Evolutionary conservation across 805 yeast species (phyloP), one percentile per base, ranked within the genome.

Genomic region (Starmerella geochares): DNA sequence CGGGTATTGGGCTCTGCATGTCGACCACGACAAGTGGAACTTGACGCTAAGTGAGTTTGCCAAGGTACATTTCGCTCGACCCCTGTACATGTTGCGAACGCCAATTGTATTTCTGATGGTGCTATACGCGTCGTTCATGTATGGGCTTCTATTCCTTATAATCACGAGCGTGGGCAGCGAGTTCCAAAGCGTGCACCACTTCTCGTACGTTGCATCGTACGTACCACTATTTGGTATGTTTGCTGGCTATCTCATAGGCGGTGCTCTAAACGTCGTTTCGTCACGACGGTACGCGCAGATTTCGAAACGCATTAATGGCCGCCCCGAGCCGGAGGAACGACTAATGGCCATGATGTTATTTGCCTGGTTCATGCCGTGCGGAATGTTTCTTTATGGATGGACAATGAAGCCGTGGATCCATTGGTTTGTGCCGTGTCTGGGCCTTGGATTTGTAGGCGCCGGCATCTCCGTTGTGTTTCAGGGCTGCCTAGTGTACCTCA

Each of bases 331-430:
- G 0, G 96, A 87, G 65, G 82, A 78, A 36, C 77, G 95, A 63
- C 71, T 87, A 52, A 76, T 78, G 23, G 80, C 86, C 33, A 77
- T 86, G 82, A 75, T 85, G 67, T 72, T 36, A 86, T 92, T 33
- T 78, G 81, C 36, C 53, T 84, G 53, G 63, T 54, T 74, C 11
- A 83, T 87, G 68, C 82, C 94, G 25, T 71, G 77, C 47, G 96
- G 95, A 44, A 68, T 87, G 58, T 72, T 87, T 58, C 83, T 95
- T 94, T 72, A 86, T 62, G 78, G 86, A 49, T 87, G 96, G 96
- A 71, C 90, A 10, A 94, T 94, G 64, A 60, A 62, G 20, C 61
- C 65, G 40, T 64, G 66, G 37, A 76, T 86, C 37, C 95, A 81
- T 61, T 77, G 79, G 80, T 63, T 73, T 13, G 76, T 72, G 6